These are phyloP conservation scores for Panellus pusillus DNA, from an alignment of 768 basidiomycete species.

Conservation along the genomic window DNA sequence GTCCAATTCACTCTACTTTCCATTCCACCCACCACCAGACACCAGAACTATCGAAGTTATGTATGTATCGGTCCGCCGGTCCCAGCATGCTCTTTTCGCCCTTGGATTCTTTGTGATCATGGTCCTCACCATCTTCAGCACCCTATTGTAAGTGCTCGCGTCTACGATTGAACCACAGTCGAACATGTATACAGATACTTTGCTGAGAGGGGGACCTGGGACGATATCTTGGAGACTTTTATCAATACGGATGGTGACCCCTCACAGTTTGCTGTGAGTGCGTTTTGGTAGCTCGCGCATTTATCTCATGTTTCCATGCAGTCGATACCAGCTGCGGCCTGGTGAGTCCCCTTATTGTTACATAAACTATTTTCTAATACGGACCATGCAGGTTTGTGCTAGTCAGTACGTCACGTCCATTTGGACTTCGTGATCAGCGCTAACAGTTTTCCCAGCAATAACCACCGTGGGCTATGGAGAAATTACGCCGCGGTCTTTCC, in stretches of 20 bases:
- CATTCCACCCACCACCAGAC: slow-evolving; percentile 6
- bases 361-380: neutral
- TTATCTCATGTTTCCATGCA: slow-evolving; percentile 23
- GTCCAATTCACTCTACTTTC: slow-evolving; percentile 27
- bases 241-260: slow-evolving; percentile 85
- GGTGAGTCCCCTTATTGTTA: slow-evolving; percentile 47
- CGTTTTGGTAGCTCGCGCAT: neutral
- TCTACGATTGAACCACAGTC: neutral
- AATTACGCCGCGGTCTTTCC: slow-evolving; percentile 82
- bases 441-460: slow-evolving; percentile 55
- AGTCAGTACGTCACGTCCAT: slow-evolving; percentile 57
- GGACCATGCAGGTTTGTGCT: slow-evolving; percentile 58
- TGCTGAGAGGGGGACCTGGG: slow-evolving; percentile 89
- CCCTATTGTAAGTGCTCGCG: slow-evolving; percentile 57
- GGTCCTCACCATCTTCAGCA: slow-evolving; percentile 86
- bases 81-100: slow-evolving; percentile 83
- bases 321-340: slow-evolving; percentile 75
- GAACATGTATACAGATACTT: slow-evolving; percentile 60
- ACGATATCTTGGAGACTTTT: slow-evolving; percentile 74
- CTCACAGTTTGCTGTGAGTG: slow-evolving; percentile 68
- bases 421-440: neutral
- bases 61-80: slow-evolving; percentile 84
- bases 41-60: slow-evolving; percentile 86
- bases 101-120: slow-evolving; percentile 88
- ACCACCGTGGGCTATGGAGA: slow-evolving; percentile 92